phyloP scores from a whole-genome alignment of 177 flowering plant genomes.

The Vitis hybrid region DNA sequence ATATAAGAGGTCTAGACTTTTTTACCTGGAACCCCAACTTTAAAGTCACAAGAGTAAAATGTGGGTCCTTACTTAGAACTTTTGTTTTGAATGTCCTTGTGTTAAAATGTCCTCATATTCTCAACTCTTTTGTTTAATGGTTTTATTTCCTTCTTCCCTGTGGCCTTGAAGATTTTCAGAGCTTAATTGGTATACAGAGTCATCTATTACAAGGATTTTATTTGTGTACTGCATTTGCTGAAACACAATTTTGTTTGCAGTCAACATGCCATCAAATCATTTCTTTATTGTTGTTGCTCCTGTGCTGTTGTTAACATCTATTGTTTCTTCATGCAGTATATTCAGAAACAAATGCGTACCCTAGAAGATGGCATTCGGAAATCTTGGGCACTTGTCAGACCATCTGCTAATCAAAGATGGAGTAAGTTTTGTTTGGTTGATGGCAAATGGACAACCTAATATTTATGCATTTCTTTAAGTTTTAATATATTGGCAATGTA shows the following conservation, averaged over 20 bases:
- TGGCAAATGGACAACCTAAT: neutral
- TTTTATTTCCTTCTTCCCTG: neutral
- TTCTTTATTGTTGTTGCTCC: neutral
- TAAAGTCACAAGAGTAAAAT: neutral
- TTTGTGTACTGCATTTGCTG: neutral
- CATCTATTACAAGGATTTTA: no score
- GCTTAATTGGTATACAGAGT: neutral
- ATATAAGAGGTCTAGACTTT: neutral
- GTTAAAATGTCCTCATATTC: no score
- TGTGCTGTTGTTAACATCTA: neutral
- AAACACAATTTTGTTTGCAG: neutral
- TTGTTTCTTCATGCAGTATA: conserved; percentile 52
- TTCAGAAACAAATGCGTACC: conserved; percentile 48
- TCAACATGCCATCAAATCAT: neutral
- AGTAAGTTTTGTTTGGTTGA: conserved; percentile 37
- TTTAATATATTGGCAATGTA: no score
- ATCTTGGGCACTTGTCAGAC: conserved; percentile 54
- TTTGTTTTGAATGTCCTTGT: neutral
- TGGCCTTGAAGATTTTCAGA: neutral
- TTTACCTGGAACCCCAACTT: neutral
- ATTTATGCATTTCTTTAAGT: neutral
- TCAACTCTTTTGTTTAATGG: no score
- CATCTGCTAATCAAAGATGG: conserved; percentile 23
- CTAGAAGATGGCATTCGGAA: conserved; percentile 72
- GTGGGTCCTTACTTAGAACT: neutral